Conservation (phyloP, 75 land plant genomes). For the Chamaecyparis obtusa region DNA sequence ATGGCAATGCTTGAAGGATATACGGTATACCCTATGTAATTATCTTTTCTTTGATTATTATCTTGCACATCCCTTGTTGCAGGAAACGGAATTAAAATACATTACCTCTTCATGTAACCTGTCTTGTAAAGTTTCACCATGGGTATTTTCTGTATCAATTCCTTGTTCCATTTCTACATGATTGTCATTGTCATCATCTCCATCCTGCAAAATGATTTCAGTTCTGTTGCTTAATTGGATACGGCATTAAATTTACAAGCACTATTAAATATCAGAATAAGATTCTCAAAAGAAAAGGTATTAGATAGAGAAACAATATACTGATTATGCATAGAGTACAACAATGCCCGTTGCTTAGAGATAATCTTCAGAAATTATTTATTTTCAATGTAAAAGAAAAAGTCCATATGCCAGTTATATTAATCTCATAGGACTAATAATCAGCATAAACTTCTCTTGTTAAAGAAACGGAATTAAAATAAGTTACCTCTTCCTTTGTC, state of each 20-base stretch:
- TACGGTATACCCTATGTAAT: too few relatives aligned
- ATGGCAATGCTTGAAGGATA: too few relatives aligned
- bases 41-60: neutral
- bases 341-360: neutral
- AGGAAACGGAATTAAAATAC: neutral
- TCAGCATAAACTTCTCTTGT: neutral
- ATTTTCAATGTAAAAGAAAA: neutral
- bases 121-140: slow-evolving; percentile 5
- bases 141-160: neutral
- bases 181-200: slow-evolving; percentile 1
- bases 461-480: neutral
- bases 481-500: slow-evolving; percentile 1
- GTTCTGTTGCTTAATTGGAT: neutral
- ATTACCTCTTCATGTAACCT: slow-evolving; percentile 7
- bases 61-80: neutral
- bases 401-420: neutral
- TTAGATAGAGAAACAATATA: neutral
- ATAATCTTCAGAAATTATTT: neutral
- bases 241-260: neutral
- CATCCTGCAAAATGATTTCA: neutral
- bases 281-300: neutral
- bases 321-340: neutral
- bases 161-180: neutral
- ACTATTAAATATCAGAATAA: neutral
- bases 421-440: too few relatives aligned